Conservation (phyloP, 768 basidiomycete genomes). For the Neoboletus brunneissimus region DNA sequence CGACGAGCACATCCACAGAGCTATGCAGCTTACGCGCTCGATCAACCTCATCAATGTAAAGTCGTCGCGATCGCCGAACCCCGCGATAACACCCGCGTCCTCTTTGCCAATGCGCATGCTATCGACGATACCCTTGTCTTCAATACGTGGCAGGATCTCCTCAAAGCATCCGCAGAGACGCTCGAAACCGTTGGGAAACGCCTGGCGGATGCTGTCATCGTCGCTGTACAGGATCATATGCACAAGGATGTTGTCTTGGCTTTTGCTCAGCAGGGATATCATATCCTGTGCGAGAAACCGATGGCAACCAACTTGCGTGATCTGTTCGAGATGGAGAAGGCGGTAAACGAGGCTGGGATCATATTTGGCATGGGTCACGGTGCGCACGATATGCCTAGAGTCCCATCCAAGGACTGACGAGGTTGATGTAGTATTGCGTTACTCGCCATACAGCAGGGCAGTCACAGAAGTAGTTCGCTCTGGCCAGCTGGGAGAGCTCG, state of each 20-base stretch:
- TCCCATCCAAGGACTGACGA: not conserved
- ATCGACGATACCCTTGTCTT: constrained; percentile 73
- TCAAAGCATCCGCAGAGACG: constrained; percentile 63
- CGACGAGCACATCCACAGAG: constrained; percentile 35
- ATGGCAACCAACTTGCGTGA: constrained; percentile 77
- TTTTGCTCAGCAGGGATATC: constrained; percentile 79
- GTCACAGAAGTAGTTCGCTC: constrained; percentile 70
- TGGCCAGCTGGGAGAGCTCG: constrained; percentile 66
- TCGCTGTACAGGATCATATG: constrained; percentile 79
- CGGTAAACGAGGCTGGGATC: constrained; percentile 61
- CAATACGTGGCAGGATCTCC: constrained; percentile 66
- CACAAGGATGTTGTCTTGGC: constrained; percentile 72
- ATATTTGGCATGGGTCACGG: constrained; percentile 91
- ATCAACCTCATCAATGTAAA: constrained; percentile 61
- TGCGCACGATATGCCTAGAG: constrained; percentile 27
- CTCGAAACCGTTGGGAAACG: constrained; percentile 62
- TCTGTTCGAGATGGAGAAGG: constrained; percentile 72
- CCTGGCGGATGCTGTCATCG: constrained; percentile 78
- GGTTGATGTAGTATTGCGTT: constrained; percentile 63
- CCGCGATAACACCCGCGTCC: constrained; percentile 57
- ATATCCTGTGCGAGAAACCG: constrained; percentile 91
- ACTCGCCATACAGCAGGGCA: constrained; percentile 78
- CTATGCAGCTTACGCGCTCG: constrained; percentile 63
- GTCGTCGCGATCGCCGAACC: constrained; percentile 87
- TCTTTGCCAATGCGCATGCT: constrained; percentile 54